A percentile compares a stretch with the other conserved stretches of the same genome.
phyloP scores from a whole-genome alignment of 1,139 yeast genomes.

The Geotrichum bryndzae region DNA sequence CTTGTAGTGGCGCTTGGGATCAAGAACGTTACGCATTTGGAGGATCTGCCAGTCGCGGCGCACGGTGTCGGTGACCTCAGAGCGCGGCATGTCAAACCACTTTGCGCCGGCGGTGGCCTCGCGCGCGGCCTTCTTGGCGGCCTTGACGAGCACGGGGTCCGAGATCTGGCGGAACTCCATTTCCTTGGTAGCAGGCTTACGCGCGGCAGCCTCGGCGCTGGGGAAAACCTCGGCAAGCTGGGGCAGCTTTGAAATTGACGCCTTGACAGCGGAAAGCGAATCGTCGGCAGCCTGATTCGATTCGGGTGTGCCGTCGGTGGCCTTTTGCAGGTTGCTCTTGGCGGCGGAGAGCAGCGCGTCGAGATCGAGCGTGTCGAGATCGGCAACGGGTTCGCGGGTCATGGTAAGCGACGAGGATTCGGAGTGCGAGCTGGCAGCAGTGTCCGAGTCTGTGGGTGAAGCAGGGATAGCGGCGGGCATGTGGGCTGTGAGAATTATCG shows the following conservation, averaged over 20 bases:
- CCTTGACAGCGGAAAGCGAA: slow-evolving; percentile 6
- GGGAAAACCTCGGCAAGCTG: slow-evolving; percentile 12
- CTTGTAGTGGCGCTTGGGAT: slow-evolving; percentile 92
- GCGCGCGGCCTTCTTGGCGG: slow-evolving; percentile 23
- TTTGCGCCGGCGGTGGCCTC: slow-evolving; percentile 46
- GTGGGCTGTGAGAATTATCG: neutral
- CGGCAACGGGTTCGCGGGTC: slow-evolving; percentile 10
- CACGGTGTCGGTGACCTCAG: slow-evolving; percentile 66
- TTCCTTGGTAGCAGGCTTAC: slow-evolving; percentile 17
- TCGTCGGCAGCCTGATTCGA: neutral
- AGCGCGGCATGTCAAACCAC: slow-evolving; percentile 83
- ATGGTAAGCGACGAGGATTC: slow-evolving; percentile 16
- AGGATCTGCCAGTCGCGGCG: slow-evolving; percentile 74
- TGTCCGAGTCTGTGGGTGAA: slow-evolving; percentile 14
- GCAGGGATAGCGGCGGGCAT: slow-evolving; percentile 4
- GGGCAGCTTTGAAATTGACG: slow-evolving; percentile 14
- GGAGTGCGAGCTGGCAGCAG: slow-evolving; percentile 13
- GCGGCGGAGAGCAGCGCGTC: slow-evolving; percentile 17
- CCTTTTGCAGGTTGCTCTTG: slow-evolving; percentile 6
- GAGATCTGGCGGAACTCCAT: slow-evolving; percentile 36
- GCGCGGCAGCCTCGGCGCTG: neutral
- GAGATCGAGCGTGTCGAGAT: slow-evolving; percentile 16
- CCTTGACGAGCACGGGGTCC: slow-evolving; percentile 45
- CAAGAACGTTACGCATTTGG: slow-evolving; percentile 83
- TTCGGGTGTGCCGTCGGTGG: neutral